Evolutionary conservation across 1,139 yeast species (phyloP).

Genomic region (Saccharomycopsis hybrid): DNA sequence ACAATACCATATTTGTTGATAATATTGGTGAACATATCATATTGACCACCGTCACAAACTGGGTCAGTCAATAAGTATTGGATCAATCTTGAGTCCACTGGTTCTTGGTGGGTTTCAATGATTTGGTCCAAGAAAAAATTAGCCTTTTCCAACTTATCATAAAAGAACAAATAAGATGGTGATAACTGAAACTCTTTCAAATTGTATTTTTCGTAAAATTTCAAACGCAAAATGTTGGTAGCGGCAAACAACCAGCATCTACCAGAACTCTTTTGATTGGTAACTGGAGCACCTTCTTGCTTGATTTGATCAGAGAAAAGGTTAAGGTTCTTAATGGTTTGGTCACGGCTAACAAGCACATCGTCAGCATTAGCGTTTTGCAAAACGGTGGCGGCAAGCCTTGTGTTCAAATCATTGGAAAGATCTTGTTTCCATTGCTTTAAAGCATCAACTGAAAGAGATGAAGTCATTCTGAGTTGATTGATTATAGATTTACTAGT

Average conservation of each 20-base stretch:
- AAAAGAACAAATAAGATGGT: constrained; percentile 64
- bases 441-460: constrained; percentile 7
- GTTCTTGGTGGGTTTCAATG: constrained; percentile 55
- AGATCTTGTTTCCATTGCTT: constrained; percentile 9
- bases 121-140: constrained; percentile 73
- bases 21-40: constrained; percentile 71
- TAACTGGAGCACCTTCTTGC: constrained; percentile 58
- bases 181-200: constrained; percentile 69
- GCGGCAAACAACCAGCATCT: constrained; percentile 89
- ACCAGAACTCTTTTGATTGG: constrained; percentile 70
- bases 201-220: constrained; percentile 54
- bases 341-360: constrained; percentile 29
- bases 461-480: background rate
- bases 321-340: constrained; percentile 24
- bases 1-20: constrained; percentile 73
- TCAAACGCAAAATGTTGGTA: constrained; percentile 60
- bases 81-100: constrained; percentile 60
- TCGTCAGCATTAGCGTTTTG: constrained; percentile 33
- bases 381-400: constrained; percentile 35
- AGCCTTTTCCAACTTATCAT: constrained; percentile 70
- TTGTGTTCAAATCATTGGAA: constrained; percentile 22
- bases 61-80: constrained; percentile 59
- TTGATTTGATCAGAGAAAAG: constrained; percentile 55
- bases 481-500: no score
- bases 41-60: constrained; percentile 78